Conservation (phyloP, 768 basidiomycete species). For the Tephrocybe sp. region DNA sequence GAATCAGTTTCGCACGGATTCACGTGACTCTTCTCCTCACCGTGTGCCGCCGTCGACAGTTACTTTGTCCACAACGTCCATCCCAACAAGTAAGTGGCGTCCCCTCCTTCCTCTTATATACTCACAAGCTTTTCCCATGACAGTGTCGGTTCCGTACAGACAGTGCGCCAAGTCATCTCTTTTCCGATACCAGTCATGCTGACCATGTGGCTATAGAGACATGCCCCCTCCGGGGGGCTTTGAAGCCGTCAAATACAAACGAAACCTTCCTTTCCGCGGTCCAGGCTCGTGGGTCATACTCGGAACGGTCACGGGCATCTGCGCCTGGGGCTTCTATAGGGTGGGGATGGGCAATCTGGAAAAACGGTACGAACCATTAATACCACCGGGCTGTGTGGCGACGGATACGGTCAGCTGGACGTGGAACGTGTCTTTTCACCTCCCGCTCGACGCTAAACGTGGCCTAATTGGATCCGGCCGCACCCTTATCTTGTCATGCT, state of each 20-base stretch:
- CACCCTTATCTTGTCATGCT: slow-evolving; percentile 42
- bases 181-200: slow-evolving; percentile 27
- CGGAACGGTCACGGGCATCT: slow-evolving; percentile 81
- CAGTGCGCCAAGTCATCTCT: slow-evolving; percentile 50
- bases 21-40: background rate
- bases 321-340: slow-evolving; percentile 90
- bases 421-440: slow-evolving; percentile 62
- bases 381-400: slow-evolving; percentile 18
- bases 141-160: slow-evolving; percentile 63
- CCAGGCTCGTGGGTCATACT: slow-evolving; percentile 86
- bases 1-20: background rate
- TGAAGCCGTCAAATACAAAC: slow-evolving; percentile 90
- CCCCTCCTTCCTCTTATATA: background rate
- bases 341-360: slow-evolving; percentile 90
- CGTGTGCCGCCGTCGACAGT: background rate
- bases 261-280: slow-evolving; percentile 88
- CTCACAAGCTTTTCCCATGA: slow-evolving; percentile 2
- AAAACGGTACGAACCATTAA: slow-evolving; percentile 61
- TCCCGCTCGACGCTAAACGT: slow-evolving; percentile 74
- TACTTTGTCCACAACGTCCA: background rate
- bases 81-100: slow-evolving; percentile 15
- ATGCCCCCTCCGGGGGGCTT: slow-evolving; percentile 96
- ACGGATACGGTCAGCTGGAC: slow-evolving; percentile 52
- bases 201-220: slow-evolving; percentile 59
- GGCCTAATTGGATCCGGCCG: slow-evolving; percentile 66